These are phyloP conservation scores for Cutaneotrichosporon sp. DNA, from an alignment of 1,284 basidiomycete species.

Conservation along the genomic window DNA sequence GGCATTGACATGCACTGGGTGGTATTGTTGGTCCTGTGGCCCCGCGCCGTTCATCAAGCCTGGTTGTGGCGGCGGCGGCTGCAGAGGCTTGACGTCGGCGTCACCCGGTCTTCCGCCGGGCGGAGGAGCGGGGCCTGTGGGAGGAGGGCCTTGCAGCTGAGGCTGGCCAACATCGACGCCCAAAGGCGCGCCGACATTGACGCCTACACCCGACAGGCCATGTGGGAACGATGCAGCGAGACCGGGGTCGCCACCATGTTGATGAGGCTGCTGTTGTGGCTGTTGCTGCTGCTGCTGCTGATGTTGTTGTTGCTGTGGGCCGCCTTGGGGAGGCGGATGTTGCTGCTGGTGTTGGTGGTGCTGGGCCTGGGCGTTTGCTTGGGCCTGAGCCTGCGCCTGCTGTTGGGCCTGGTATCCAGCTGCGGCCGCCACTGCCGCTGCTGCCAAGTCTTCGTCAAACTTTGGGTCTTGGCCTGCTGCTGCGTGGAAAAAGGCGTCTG, in stretches of 20 bases:
- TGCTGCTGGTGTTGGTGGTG: neutral
- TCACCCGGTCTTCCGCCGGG: neutral
- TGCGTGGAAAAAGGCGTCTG: conserved; percentile 13
- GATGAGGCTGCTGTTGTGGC: neutral
- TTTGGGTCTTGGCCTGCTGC: conserved; percentile 10
- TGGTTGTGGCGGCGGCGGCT: too few relatives aligned
- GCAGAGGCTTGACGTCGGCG: neutral
- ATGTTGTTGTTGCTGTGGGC: conserved; percentile 2
- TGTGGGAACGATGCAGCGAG: conserved; percentile 1
- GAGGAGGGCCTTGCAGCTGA: neutral
- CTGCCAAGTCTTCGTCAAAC: conserved; percentile 19
- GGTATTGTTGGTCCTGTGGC: neutral
- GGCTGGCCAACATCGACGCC: neutral
- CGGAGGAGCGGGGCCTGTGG: neutral
- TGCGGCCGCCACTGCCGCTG: conserved; percentile 18
- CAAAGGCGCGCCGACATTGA: neutral
- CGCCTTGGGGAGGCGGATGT: neutral
- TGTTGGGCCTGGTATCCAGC: conserved; percentile 1
- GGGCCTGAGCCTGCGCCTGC: neutral
- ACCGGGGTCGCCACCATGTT: neutral
- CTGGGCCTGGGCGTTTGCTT: neutral
- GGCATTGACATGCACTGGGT: neutral
- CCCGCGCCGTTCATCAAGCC: neutral
- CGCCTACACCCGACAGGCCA: neutral
- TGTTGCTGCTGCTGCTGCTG: neutral